phyloP scores from a whole-genome alignment of 305 asterid species.

The Fraxinus velutina region DNA sequence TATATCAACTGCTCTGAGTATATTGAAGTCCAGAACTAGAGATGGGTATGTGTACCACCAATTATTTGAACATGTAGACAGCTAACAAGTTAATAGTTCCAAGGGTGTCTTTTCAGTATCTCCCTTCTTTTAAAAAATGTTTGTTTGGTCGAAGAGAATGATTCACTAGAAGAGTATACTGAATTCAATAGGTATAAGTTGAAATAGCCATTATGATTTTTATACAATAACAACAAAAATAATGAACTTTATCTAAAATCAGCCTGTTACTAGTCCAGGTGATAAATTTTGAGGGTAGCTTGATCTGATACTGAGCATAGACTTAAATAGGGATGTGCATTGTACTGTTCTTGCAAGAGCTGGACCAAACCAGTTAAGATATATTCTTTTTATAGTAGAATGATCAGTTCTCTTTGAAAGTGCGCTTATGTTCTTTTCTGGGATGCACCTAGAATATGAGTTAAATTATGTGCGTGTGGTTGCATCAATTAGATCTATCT shows the following conservation, averaged over 20 bases:
- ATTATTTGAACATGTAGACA: constrained; percentile 11
- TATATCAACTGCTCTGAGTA: constrained; percentile 63
- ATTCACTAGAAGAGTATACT: neutral
- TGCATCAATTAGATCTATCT: neutral
- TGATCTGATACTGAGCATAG: constrained; percentile 5
- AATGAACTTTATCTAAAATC: neutral
- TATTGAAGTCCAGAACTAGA: constrained; percentile 75
- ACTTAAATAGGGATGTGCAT: neutral
- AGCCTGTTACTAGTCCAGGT: neutral
- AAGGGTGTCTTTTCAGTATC: neutral
- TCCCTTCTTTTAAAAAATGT: neutral
- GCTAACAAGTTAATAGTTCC: constrained; percentile 18
- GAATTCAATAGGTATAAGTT: neutral
- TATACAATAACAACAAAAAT: neutral
- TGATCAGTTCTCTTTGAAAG: neutral
- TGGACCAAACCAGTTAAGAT: neutral
- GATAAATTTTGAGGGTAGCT: neutral
- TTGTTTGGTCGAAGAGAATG: neutral
- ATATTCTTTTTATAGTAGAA: neutral
- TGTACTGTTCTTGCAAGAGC: neutral
- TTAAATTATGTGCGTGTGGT: neutral
- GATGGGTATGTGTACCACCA: constrained; percentile 41
- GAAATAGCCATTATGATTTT: neutral
- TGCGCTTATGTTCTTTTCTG: neutral
- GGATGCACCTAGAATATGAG: neutral